Evolutionary conservation across 2,329 filamentous ascomycete genomes (phyloP).

Genomic region (Curvularia hawaiiensis): DNA sequence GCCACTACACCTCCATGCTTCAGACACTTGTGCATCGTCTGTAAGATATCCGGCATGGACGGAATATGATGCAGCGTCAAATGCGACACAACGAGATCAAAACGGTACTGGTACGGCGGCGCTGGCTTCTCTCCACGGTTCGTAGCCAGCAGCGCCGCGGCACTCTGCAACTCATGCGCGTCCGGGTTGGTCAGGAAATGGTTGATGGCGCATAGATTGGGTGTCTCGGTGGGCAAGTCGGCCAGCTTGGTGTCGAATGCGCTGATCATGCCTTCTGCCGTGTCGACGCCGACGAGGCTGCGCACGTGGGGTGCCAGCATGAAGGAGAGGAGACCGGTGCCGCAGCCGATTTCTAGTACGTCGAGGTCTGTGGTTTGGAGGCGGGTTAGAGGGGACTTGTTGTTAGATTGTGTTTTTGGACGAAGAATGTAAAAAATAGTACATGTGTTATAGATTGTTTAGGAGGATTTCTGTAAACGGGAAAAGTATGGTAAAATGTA

Average conservation of each 20-base stretch:
- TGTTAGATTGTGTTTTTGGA: background rate
- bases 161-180: constrained; percentile 44
- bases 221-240: constrained; percentile 19
- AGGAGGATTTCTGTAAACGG: background rate
- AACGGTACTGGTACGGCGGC: constrained; percentile 42
- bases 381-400: background rate
- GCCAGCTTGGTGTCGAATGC: constrained; percentile 55
- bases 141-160: constrained; percentile 45
- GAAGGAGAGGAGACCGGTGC: constrained; percentile 61
- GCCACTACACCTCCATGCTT: constrained; percentile 56
- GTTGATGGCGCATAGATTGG: constrained; percentile 56
- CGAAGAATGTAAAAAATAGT: background rate
- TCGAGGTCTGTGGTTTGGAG: constrained; percentile 41
- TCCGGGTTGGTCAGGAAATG: constrained; percentile 57
- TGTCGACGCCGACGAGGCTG: constrained; percentile 59
- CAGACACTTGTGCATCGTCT: constrained; percentile 55
- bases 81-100: constrained; percentile 60
- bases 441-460: background rate
- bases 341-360: constrained; percentile 63
- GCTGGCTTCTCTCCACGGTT: constrained; percentile 28
- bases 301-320: constrained; percentile 55
- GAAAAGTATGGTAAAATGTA: constrained; percentile 8
- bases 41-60: constrained; percentile 51
- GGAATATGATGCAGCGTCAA: constrained; percentile 63
- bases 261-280: constrained; percentile 61